Conservation (phyloP, 2,329 filamentous ascomycete genomes). For the Aspergillus sp. region DNA sequence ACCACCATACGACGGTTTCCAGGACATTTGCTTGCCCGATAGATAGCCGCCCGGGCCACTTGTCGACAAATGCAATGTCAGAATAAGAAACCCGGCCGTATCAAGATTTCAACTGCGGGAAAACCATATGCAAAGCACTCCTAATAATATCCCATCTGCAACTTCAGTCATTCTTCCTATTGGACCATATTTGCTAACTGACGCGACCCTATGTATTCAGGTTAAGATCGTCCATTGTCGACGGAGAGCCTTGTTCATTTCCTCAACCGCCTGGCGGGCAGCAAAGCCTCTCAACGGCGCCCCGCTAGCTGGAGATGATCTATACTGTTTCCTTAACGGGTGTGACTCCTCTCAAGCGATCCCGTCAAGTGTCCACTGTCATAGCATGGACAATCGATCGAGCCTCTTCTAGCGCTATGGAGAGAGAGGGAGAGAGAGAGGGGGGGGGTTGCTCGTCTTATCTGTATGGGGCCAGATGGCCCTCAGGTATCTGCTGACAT, state of each 20-base stretch:
- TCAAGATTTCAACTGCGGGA: background rate
- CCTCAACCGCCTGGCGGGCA: background rate
- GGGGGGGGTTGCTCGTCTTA: background rate
- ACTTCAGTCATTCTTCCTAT: background rate
- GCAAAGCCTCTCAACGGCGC: background rate
- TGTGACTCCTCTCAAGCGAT: background rate
- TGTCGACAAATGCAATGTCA: background rate
- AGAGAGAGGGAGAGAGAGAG: background rate
- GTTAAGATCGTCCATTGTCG: background rate
- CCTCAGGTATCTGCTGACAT: background rate
- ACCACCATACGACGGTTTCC: background rate
- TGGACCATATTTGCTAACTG: background rate
- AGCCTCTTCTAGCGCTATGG: background rate
- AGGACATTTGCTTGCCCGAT: background rate
- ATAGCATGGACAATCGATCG: constrained; percentile 2
- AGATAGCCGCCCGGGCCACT: background rate
- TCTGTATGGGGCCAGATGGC: background rate
- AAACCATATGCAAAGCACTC: background rate
- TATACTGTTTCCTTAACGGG: background rate
- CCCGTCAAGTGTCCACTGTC: constrained; percentile 1
- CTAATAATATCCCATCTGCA: background rate
- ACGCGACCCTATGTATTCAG: background rate
- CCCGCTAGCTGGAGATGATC: background rate
- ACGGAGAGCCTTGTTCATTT: background rate
- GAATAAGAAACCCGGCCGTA: background rate